These are phyloP conservation scores for Rhamnella rubrinervis DNA, from an alignment of 331 rosid species.

Conservation along the genomic window DNA sequence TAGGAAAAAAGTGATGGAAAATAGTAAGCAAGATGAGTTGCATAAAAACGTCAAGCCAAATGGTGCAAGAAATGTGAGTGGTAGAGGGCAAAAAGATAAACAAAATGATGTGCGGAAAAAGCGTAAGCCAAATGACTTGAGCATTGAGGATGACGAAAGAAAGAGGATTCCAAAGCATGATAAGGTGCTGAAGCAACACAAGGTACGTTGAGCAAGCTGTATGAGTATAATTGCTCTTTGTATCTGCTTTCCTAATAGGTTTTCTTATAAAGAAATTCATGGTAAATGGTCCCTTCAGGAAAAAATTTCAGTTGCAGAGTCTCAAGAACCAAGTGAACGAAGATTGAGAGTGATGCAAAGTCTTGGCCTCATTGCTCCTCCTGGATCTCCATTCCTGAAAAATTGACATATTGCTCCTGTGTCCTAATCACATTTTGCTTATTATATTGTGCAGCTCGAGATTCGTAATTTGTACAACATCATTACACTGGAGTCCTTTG, in stretches of 20 bases:
- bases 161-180: neutral
- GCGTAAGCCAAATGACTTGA: neutral
- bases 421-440: neutral
- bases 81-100: neutral
- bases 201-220: constrained; percentile 24
- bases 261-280: neutral
- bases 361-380: constrained; percentile 75
- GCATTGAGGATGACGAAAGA: neutral
- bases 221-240: constrained; percentile 24
- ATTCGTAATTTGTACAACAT: neutral
- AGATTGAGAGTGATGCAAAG: constrained; percentile 64
- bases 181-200: constrained; percentile 13
- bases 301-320: constrained; percentile 20
- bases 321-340: constrained; percentile 51
- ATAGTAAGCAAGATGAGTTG: constrained; percentile 10
- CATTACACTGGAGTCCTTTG: neutral
- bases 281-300: constrained; percentile 24
- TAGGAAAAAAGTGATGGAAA: too few species aligned
- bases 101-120: constrained; percentile 2
- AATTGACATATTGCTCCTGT: constrained; percentile 5
- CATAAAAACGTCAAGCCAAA: constrained; percentile 1
- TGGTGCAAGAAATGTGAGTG: neutral
- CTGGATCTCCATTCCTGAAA: constrained; percentile 59
- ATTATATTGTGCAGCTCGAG: neutral
- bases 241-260: neutral